Evolutionary conservation across 2,329 filamentous ascomycete species (phyloP).

Genomic region (Paraphoma sp.): DNA sequence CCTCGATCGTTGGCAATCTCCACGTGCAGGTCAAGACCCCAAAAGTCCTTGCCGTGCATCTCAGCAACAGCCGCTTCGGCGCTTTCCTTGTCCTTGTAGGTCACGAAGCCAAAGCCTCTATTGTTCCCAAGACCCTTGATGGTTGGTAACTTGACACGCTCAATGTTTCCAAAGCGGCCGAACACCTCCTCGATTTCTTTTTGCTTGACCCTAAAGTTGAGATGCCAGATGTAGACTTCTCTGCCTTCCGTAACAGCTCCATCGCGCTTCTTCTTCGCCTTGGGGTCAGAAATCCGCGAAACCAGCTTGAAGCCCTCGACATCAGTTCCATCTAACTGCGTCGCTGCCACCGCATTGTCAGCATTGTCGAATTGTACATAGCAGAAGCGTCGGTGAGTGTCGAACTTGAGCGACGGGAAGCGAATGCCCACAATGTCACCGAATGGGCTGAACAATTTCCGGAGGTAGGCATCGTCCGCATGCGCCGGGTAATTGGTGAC

Average conservation of each 20-base stretch:
- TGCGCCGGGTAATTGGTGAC: slow-evolving; percentile 87
- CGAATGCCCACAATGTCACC: slow-evolving; percentile 86
- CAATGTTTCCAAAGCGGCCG: slow-evolving; percentile 75
- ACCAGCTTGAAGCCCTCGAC: slow-evolving; percentile 73
- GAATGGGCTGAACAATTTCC: slow-evolving; percentile 69
- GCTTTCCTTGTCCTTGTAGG: slow-evolving; percentile 73
- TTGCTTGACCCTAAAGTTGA: slow-evolving; percentile 80
- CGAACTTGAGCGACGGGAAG: slow-evolving; percentile 89
- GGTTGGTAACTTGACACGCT: slow-evolving; percentile 73
- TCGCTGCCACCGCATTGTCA: slow-evolving; percentile 59
- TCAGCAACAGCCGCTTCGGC: slow-evolving; percentile 66
- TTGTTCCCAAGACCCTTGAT: slow-evolving; percentile 69
- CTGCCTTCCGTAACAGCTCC: slow-evolving; percentile 86
- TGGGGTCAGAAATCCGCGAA: slow-evolving; percentile 85
- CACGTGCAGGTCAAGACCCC: slow-evolving; percentile 71
- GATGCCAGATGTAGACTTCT: slow-evolving; percentile 84
- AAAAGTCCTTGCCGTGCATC: slow-evolving; percentile 74
- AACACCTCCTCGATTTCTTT: slow-evolving; percentile 75
- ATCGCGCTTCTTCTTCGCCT: slow-evolving; percentile 76
- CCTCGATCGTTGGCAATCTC: slow-evolving; percentile 53
- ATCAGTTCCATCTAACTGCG: slow-evolving; percentile 72
- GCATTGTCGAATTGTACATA: slow-evolving; percentile 84
- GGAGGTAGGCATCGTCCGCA: slow-evolving; percentile 74
- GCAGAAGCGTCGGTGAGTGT: slow-evolving; percentile 89
- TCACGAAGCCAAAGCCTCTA: slow-evolving; percentile 81